A percentile compares a stretch with the other conserved stretches of the same genome.
Conservation (phyloP, 2,329 filamentous ascomycete species). For the Fusarium caatingaense region DNA sequence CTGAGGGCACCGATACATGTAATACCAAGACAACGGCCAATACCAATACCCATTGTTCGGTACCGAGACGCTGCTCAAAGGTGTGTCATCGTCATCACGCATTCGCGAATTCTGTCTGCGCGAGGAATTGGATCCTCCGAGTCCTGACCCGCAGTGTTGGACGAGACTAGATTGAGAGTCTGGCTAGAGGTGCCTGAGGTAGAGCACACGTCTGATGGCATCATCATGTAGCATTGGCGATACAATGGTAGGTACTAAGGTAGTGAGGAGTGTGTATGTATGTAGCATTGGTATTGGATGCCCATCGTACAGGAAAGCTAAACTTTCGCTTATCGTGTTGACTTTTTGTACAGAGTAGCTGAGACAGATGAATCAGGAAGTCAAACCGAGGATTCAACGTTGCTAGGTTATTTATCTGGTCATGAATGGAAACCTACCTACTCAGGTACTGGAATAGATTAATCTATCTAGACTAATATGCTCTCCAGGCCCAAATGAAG, state of each 20-base stretch:
- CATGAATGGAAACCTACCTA: neutral
- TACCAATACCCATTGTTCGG: conserved; percentile 39
- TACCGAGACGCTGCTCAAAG: conserved; percentile 34
- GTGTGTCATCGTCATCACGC: conserved; percentile 41
- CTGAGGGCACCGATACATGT: conserved; percentile 27
- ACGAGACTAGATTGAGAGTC: conserved; percentile 17
- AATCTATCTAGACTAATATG: too few relatives aligned
- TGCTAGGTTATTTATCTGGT: neutral
- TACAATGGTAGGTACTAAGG: neutral
- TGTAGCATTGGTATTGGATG: neutral
- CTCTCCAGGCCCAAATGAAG: neutral
- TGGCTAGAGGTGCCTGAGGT: conserved; percentile 26
- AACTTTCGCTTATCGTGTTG: conserved; percentile 35
- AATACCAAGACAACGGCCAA: neutral
- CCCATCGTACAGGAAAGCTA: conserved; percentile 6
- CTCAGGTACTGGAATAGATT: neutral
- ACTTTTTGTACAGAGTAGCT: conserved; percentile 8
- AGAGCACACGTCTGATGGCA: conserved; percentile 37
- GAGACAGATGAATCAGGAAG: conserved; percentile 14
- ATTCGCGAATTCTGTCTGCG: conserved; percentile 24
- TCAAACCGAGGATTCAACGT: conserved; percentile 1
- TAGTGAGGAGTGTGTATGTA: neutral
- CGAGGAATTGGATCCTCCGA: conserved; percentile 17
- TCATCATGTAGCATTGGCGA: conserved; percentile 33
- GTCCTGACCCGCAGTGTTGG: conserved; percentile 20